phyloP scores from a whole-genome alignment of 2,329 filamentous ascomycete species.

The Aspergillus cejpii region DNA sequence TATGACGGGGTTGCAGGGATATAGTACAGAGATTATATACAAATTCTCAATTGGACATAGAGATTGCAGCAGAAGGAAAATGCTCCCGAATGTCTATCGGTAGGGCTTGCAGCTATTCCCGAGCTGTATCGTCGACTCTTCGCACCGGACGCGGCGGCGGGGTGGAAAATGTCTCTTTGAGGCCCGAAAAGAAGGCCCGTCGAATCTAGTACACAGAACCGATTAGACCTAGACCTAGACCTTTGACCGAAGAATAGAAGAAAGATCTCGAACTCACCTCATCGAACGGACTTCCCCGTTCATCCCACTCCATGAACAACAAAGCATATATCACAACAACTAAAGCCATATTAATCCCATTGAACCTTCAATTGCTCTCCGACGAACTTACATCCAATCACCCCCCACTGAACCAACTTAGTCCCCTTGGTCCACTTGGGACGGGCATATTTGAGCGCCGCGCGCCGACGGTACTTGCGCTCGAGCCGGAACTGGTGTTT shows the following conservation, averaged over 20 bases:
- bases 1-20: neutral
- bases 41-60: neutral
- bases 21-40: neutral
- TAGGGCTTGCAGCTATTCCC: neutral
- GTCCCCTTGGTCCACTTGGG: slow-evolving; percentile 54
- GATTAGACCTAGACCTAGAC: slow-evolving; percentile 1
- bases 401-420: slow-evolving; percentile 52
- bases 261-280: slow-evolving; percentile 35
- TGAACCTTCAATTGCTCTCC: too few relatives aligned
- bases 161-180: slow-evolving; percentile 30
- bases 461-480: slow-evolving; percentile 56
- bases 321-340: slow-evolving; percentile 40
- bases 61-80: neutral
- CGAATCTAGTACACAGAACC: slow-evolving; percentile 26
- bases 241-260: neutral
- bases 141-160: slow-evolving; percentile 24
- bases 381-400: slow-evolving; percentile 45
- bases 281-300: slow-evolving; percentile 37
- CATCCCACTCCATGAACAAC: slow-evolving; percentile 43
- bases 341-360: slow-evolving; percentile 17
- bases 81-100: neutral
- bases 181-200: slow-evolving; percentile 27
- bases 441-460: slow-evolving; percentile 54
- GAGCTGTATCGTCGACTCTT: slow-evolving; percentile 13
- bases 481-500: slow-evolving; percentile 64